These are phyloP conservation scores for Fagus crenata DNA, from an alignment of 306 rosid genomes.

Conservation along the genomic window DNA sequence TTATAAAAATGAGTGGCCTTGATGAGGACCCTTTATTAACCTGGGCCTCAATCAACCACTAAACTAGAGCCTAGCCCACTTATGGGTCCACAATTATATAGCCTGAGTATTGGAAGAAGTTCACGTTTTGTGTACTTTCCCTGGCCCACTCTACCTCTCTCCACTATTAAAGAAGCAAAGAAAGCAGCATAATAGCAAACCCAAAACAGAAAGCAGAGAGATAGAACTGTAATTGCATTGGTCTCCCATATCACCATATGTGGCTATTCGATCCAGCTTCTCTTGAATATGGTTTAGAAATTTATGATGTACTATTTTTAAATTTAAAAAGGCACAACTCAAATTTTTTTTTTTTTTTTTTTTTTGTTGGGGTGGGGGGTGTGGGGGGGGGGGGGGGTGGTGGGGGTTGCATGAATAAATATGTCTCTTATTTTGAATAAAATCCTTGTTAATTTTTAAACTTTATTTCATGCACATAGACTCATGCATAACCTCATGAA, in stretches of 20 bases:
- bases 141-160: background rate
- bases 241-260: background rate
- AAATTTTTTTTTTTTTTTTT: background rate
- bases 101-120: background rate
- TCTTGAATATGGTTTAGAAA: background rate
- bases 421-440: too few relatives aligned
- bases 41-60: background rate
- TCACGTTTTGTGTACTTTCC: background rate
- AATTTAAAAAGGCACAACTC: background rate
- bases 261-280: background rate
- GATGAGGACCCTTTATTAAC: background rate
- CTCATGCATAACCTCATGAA: too few relatives aligned
- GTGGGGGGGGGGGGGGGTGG: too few relatives aligned
- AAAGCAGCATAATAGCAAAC: background rate
- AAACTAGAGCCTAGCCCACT: background rate
- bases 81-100: background rate
- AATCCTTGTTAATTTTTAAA: too few relatives aligned
- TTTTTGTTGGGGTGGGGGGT: too few relatives aligned
- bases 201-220: background rate
- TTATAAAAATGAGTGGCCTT: background rate
- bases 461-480: too few relatives aligned
- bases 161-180: background rate
- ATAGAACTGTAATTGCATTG: background rate
- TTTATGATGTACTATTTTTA: background rate
- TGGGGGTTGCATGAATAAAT: too few relatives aligned